Evolutionary conservation across 2,329 filamentous ascomycete genomes (phyloP), one percentile per base, ranked within the genome.

Genomic region (Moelleriella libera): DNA sequence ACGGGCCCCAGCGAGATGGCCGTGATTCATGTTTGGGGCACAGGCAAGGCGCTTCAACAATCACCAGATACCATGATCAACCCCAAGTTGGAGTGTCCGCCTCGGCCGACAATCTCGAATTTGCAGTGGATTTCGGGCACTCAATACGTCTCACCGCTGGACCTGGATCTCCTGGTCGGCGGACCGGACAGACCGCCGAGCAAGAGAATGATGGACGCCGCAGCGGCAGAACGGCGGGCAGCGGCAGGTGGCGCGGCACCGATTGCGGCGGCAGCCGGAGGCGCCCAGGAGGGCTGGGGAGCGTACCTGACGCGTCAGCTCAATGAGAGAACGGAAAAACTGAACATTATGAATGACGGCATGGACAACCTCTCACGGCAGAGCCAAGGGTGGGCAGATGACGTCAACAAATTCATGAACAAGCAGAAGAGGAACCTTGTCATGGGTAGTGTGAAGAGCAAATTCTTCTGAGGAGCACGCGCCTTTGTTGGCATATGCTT

Each of bases 41-140:
- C 78, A 1, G 86, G 85, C 4, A 71, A 80, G 51, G 65, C 70
- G 30, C 67, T 86, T 51, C 78, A 75, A 50, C 79, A 74, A 46
- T 71, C 69, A 1, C 66, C 78, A n/a, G 89, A 96, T 60, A 78
- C 72, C 6, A 71, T 98, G 3, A 78, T 86, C 63, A 95, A 97
- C 60, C 81, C 85, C 0, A 73, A 85, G 49, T 75, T 86, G 1
- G 60, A 76, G 12, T 75, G 85, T 28, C 90, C 89, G 2, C 75
- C 87, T 10, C 80, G 92, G 2, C 92, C 92, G 1, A 95, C 88
- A 0, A 98, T 98, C 50, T 94, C 86, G 21, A 95, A 94, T 57
- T 66, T 98, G 39, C 88, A 97, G 65, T 98, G 92, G 92, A 88
- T 98, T 46, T 85, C 88, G 0, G 92, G 92, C 4, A 97, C 90